phyloP scores from a whole-genome alignment of 2,329 filamentous ascomycete genomes.

The Elsinoe batatas region DNA sequence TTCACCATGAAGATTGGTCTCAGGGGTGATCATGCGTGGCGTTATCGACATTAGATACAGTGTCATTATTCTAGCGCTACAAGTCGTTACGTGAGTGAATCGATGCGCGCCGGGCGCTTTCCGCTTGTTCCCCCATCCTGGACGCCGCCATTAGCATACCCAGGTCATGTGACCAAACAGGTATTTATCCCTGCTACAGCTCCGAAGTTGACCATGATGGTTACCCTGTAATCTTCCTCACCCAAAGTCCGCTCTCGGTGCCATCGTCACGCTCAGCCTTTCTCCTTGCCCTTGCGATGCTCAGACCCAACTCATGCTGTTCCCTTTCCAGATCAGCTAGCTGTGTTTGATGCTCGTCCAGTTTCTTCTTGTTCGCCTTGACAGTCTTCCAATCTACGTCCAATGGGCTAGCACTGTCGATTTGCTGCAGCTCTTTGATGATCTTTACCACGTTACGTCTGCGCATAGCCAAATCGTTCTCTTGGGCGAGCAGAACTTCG shows the following conservation, averaged over 20 bases:
- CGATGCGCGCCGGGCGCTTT: not conserved
- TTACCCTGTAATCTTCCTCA: constrained; percentile 58
- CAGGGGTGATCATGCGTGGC: not conserved
- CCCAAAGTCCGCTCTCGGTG: constrained; percentile 65
- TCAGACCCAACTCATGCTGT: constrained; percentile 69
- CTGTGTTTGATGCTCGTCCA: constrained; percentile 55
- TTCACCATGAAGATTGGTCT: not conserved
- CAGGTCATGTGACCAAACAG: not conserved
- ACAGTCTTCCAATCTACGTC: constrained; percentile 49
- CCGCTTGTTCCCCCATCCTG: not conserved
- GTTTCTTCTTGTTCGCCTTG: constrained; percentile 52
- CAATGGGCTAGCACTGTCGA: constrained; percentile 59
- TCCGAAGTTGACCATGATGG: not conserved
- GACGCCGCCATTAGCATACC: not conserved
- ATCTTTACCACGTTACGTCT: constrained; percentile 61
- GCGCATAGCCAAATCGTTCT: constrained; percentile 55
- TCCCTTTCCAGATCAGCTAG: constrained; percentile 64
- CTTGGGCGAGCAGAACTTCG: constrained; percentile 54
- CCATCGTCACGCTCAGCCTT: constrained; percentile 53
- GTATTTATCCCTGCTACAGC: too few relatives aligned
- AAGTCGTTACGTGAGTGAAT: not conserved
- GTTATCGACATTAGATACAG: constrained; percentile 1
- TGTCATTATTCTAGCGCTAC: constrained; percentile 6
- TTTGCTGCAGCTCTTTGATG: constrained; percentile 66
- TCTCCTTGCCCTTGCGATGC: constrained; percentile 64